These are phyloP conservation scores for Floccularia luteovirens DNA, from an alignment of 768 basidiomycete species.

Conservation along the genomic window DNA sequence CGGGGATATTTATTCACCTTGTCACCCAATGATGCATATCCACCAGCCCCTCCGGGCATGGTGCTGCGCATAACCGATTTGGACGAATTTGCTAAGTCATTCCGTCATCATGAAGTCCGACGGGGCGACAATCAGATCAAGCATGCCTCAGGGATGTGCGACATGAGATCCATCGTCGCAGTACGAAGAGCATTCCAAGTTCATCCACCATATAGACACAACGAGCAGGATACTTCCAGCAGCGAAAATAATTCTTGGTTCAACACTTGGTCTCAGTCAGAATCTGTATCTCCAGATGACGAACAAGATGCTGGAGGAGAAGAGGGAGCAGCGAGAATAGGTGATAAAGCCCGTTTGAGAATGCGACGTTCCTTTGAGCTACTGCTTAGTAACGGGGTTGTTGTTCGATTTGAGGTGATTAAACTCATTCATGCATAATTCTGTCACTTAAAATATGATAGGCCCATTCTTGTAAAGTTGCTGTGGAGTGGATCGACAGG, in stretches of 20 bases:
- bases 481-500: conserved; percentile 80
- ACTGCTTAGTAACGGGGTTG: conserved; percentile 55
- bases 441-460: too few species aligned
- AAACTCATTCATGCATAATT: background rate
- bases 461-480: conserved; percentile 58
- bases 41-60: conserved; percentile 64
- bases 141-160: conserved; percentile 58
- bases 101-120: conserved; percentile 45
- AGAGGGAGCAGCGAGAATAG: conserved; percentile 31
- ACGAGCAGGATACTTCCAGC: conserved; percentile 17
- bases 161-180: conserved; percentile 59
- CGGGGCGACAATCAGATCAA: conserved; percentile 61
- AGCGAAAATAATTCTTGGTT: conserved; percentile 24
- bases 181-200: conserved; percentile 59
- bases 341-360: conserved; percentile 37
- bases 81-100: conserved; percentile 22
- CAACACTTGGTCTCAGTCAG: conserved; percentile 23
- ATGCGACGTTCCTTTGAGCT: conserved; percentile 76
- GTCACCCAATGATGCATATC: conserved; percentile 42
- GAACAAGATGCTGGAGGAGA: conserved; percentile 63
- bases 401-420: conserved; percentile 74
- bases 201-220: conserved; percentile 26
- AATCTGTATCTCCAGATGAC: conserved; percentile 40
- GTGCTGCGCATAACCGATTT: conserved; percentile 16
- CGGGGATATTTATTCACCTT: conserved; percentile 67